phyloP scores from a whole-genome alignment of 768 basidiomycete species.

The Clitopilus passeckerianus region DNA sequence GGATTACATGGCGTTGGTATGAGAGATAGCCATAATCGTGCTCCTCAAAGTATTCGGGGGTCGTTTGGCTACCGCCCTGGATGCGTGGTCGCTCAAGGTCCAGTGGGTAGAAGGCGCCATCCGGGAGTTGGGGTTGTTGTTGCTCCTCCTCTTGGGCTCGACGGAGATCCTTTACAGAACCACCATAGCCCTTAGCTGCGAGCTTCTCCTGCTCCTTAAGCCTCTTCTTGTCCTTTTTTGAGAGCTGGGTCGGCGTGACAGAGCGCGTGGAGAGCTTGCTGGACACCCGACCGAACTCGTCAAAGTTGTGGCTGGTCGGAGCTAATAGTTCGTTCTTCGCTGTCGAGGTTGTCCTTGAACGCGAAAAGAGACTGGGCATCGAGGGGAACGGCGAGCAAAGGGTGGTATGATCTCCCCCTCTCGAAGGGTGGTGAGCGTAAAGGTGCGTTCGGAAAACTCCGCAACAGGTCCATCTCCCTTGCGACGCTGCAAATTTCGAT shows the following conservation, averaged over 20 bases:
- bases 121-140: conserved; percentile 34
- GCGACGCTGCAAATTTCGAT: neutral
- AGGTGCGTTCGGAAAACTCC: conserved; percentile 19
- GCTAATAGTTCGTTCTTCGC: conserved; percentile 35
- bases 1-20: conserved; percentile 66
- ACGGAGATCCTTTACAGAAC: conserved; percentile 29
- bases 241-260: conserved; percentile 19
- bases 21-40: conserved; percentile 70
- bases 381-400: conserved; percentile 30
- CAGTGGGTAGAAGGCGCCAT: conserved; percentile 50
- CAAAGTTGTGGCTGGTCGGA: conserved; percentile 27
- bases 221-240: conserved; percentile 54
- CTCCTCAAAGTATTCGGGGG: conserved; percentile 29
- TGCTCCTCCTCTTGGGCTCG: conserved; percentile 20
- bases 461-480: conserved; percentile 2
- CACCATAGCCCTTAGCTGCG: conserved; percentile 19
- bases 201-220: conserved; percentile 34
- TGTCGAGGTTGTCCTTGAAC: conserved; percentile 58
- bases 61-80: conserved; percentile 22
- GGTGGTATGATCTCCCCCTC: conserved; percentile 16
- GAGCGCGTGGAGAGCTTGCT: conserved; percentile 35
- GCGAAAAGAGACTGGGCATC: conserved; percentile 77
- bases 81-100: conserved; percentile 42
- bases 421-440: conserved; percentile 17
- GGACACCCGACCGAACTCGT: conserved; percentile 64